Base-by-base conservation (phyloP, 441 rosid species). In the Mallotus repandus region DNA sequence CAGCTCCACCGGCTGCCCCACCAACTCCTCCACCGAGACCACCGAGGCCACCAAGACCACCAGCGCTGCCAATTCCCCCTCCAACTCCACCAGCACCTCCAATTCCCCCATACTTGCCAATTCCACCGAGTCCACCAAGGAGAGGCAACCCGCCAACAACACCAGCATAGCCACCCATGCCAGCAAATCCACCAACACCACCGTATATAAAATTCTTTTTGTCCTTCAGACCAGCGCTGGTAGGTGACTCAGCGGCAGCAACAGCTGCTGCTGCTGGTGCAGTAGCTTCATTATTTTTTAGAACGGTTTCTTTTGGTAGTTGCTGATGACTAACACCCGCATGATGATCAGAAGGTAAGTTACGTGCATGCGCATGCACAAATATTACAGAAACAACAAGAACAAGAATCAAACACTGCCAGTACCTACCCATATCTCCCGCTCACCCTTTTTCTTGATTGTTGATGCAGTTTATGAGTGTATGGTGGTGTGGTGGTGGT, bases 151-250 rank as follows among this genome's bases (percentile, higher is more conserved):
- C 95, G 49, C 86, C 92, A 21, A 78, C 80, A 22, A 84, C 78
- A 5, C 93, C 96, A 2, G 84, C 88, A 55, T 68, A 79, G 4
- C 93, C 96, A 21, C 96, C 96, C 72, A 90, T 72, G 21, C 93
- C 93, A 0, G 85, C 91, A 62, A 86, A 86, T 3, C 89, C 94
- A 54, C 94, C 94, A 19, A 88, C 81, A 35, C 92, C 92, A 16
- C 86, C 94, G 9, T 79, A 86, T 18, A 88, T 76, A n/a, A 88
- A 85, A 75, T 87, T 86, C 79, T 90, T 90, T 59, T 86, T 76
- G 67, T 86, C 96, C 43, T 65, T 74, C 21, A 87, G 43, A 13
- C 76, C 82, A 25, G 68, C 59, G 41, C 74, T 68, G 21, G 60
- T 55, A 0, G 85, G 86, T 22, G 85, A 67, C 67, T 76, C 85